Base-by-base conservation (phyloP, 1,284 basidiomycete species). In the Cutaneotrichosporon sp. region DNA sequence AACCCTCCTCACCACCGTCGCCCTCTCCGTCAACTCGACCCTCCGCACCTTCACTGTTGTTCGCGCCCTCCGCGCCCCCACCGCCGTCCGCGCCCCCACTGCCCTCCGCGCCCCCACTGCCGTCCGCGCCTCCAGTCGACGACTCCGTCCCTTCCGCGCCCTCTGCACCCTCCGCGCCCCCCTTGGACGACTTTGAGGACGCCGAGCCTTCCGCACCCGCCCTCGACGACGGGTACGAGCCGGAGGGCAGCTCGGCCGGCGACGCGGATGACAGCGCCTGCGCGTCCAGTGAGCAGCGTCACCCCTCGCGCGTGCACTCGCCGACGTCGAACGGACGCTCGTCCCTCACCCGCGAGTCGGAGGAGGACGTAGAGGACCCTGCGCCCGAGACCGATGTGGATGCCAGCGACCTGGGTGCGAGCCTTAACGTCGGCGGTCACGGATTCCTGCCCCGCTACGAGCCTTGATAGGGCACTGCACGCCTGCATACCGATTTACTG, bases 21-120 rank as follows among this genome's bases (percentile, higher is more conserved):
- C 26, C 41, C 9, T 16, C 25, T 5, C 27, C 42, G 4, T 44
- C 61, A 59, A 34, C 52, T 61, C 25, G 38, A 62, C 16, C 64
- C 20, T 64, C 66, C 1, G 65, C 66, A 9, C 63, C 65, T 7
- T 60, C 32, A 8, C 44, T 20, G n/a, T 29, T 26, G 1, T 14
- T 46, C 26, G 25, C 19, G 16, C 56, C 55, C 2, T 54, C 49
- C 5, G 59, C 54, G 2, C 51, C 51, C 3, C 51, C 52, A 1
- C 20, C 52, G 2, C 48, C 49, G 12, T 16, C 31, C 7, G 42
- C 29, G 37, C 16, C 38, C 9, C 29, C 29, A 6, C 29, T 41
- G 17, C 58, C 58, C 7, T 60, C 58, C 16, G 54, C 55, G 1
- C 68, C 66, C 24, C 62, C 66, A 1, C 25, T 62, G 11, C 45